Conservation (phyloP, 257 asterid genomes). For the Scutellaria baicalensis region DNA sequence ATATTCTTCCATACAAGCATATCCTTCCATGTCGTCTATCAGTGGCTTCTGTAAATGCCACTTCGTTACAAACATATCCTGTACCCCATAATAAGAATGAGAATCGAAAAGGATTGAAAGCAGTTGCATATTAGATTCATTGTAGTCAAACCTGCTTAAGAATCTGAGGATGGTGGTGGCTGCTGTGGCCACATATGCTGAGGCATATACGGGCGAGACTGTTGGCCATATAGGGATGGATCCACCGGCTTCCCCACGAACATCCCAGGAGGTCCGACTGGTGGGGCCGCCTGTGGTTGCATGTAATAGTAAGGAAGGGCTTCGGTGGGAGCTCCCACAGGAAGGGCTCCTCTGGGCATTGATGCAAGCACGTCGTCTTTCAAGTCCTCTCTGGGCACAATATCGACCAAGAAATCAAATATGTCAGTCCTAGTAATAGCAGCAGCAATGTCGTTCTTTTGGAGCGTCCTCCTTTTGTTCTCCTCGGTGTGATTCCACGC, state of each 20-base stretch:
- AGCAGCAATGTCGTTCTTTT: constrained; percentile 94
- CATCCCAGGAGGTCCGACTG: constrained; percentile 65
- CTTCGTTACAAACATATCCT: neutral
- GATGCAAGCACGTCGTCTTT: constrained; percentile 94
- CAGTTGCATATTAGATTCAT: neutral
- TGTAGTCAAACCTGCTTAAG: constrained; percentile 40
- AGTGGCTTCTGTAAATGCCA: constrained; percentile 26
- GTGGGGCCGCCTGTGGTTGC: constrained; percentile 60
- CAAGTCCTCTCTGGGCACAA: constrained; percentile 92
- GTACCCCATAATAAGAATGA: neutral
- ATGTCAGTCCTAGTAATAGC: constrained; percentile 95
- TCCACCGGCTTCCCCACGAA: constrained; percentile 85
- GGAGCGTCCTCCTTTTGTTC: constrained; percentile 94
- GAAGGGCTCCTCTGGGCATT: constrained; percentile 74
- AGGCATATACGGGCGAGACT: constrained; percentile 77
- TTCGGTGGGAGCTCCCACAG: constrained; percentile 76
- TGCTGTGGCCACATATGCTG: constrained; percentile 90
- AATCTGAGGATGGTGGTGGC: constrained; percentile 68
- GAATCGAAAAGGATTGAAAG: neutral
- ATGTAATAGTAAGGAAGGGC: constrained; percentile 86
- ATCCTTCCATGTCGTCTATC: constrained; percentile 4
- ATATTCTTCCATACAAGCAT: constrained; percentile 8
- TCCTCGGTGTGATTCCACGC: constrained; percentile 98
- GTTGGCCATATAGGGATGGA: constrained; percentile 71
- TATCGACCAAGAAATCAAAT: constrained; percentile 92